Base-by-base conservation (phyloP, 192 early-diverging fungal genomes). In the Cladochytrium replicatum region DNA sequence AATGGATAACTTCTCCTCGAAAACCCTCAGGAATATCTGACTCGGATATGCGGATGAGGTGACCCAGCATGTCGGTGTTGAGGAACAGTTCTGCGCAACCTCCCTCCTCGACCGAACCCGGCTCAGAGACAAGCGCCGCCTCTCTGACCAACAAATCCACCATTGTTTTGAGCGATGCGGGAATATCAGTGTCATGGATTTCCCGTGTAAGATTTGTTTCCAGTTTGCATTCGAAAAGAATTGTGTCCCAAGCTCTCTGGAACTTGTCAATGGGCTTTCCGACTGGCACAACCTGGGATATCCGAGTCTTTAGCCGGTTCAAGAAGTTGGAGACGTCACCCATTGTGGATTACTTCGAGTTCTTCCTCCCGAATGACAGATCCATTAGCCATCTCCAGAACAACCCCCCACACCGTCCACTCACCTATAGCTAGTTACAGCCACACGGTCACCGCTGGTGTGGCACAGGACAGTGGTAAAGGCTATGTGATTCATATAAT, bases 21-120 rank as follows among this genome's bases (percentile, higher is more conserved):
- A 88, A 81, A 29, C 88, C 89, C 4, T 65, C 47, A 11, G 92
- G 92, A 43, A 73, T 66, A 61, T 96, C 93, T 1, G 54, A 55
- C 50, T 86, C 84, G 4, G 87, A 79, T 40, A 88, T 71, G 31
- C 71, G 66, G 31, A 94, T 88, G 34, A 97, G 71, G 41, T 83
- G 69, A 11, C 72, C 72, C n/a, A 97, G 62, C 25, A 97, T 71
- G 47, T 77, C 77, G 51, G 86, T 88, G 38, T 80, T 84, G 52
- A 97, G 68, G 47, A 92, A 84, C 30, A 85, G 78, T 57, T 95
- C 92, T 70, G 90, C 89, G 61, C 89, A 93, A 0, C 85, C 78
- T 23, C 87, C 90, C 0, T 84, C 84, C 4, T 80, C 52, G 27
- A 60, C 52, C 15, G 56, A 54, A 1, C 57, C 13, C 5, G n/a